Conservation (phyloP, 257 asterid genomes). For the Nicotiana noctiflora region DNA sequence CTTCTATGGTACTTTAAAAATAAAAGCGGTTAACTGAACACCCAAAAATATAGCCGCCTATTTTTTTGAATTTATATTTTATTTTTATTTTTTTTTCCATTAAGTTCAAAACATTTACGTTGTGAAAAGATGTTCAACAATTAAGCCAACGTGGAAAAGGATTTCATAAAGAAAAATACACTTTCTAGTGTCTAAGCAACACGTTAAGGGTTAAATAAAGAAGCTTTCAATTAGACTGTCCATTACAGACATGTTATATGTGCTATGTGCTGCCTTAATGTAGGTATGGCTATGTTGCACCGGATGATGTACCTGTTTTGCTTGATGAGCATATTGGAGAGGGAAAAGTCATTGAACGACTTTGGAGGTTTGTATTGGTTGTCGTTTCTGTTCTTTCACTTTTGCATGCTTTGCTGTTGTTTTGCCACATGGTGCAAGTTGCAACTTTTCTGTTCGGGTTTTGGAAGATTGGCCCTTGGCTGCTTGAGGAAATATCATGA, state of each 20-base stretch:
- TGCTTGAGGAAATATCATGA: not conserved
- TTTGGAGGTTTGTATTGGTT: constrained; percentile 72
- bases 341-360: constrained; percentile 62
- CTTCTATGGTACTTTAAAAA: too few species aligned
- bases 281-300: constrained; percentile 98
- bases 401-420: not conserved
- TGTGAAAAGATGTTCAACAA: not conserved
- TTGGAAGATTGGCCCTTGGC: not conserved
- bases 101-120: not conserved
- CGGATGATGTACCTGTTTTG: constrained; percentile 74
- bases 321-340: constrained; percentile 75
- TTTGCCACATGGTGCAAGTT: not conserved
- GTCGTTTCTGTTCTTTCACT: not conserved
- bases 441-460: not conserved
- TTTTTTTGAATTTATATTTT: too few species aligned
- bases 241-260: not conserved
- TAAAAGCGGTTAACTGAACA: too few species aligned
- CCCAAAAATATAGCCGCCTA: too few species aligned
- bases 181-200: not conserved
- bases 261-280: constrained; percentile 18
- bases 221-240: not conserved
- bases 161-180: not conserved
- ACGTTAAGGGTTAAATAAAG: not conserved
- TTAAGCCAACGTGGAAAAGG: not conserved
- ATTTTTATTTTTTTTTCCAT: not conserved